Conservation (phyloP, 2,329 filamentous ascomycete genomes). For the Basipetospora chlamydospora region DNA sequence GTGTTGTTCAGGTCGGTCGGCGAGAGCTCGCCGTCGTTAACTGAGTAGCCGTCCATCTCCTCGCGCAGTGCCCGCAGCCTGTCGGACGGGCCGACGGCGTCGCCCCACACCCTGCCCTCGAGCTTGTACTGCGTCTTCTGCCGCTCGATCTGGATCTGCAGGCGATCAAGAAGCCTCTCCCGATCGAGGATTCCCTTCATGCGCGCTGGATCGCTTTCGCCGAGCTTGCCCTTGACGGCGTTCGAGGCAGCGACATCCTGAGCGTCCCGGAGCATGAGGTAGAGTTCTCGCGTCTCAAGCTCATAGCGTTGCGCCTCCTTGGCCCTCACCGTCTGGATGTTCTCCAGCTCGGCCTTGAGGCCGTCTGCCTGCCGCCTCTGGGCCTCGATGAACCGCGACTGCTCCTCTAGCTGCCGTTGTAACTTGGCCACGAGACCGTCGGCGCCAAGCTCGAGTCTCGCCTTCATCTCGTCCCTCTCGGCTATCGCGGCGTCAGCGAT, state of each 20-base stretch:
- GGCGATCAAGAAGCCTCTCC: conserved; percentile 78
- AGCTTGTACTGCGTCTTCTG: conserved; percentile 97
- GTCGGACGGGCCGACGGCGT: conserved; percentile 73
- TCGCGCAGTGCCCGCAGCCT: conserved; percentile 82
- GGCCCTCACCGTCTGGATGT: conserved; percentile 68
- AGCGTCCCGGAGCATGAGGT: conserved; percentile 94
- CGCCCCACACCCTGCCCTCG: conserved; percentile 82
- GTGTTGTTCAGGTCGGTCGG: conserved; percentile 50
- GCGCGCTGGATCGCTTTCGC: conserved; percentile 52
- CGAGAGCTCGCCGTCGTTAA: conserved; percentile 14
- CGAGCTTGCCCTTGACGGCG: conserved; percentile 42
- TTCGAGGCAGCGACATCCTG: conserved; percentile 90
- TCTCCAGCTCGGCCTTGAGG: conserved; percentile 78
- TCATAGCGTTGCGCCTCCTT: conserved; percentile 92
- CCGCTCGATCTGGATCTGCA: conserved; percentile 89
- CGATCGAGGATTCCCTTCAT: conserved; percentile 91
- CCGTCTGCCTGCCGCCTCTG: conserved; percentile 75
- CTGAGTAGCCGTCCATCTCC: conserved; percentile 64
- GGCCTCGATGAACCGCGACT: conserved; percentile 77
- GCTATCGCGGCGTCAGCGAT: conserved; percentile 93
- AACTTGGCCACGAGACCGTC: conserved; percentile 87
- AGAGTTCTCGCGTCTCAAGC: conserved; percentile 87
- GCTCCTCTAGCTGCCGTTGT: conserved; percentile 88
- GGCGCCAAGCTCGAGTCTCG: conserved; percentile 77
- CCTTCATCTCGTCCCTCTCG: conserved; percentile 87